phyloP scores from a whole-genome alignment of 352 stramenopile genomes.

The Elongisporangium undulatum region DNA sequence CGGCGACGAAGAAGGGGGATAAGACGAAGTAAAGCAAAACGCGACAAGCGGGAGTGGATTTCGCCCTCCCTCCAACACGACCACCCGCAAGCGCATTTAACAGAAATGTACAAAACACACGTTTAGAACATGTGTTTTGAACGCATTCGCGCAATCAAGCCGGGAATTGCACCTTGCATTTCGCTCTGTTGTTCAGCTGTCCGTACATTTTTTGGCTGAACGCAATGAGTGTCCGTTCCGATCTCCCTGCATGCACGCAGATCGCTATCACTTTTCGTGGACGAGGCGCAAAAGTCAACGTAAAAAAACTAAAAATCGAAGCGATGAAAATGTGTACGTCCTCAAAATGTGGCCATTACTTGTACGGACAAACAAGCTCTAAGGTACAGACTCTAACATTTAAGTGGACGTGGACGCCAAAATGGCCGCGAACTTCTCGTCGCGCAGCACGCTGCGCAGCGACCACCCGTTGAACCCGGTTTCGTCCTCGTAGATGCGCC shows the following conservation, averaged over 20 bases:
- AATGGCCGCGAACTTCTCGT: slow-evolving; percentile 19
- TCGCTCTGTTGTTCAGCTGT: not conserved
- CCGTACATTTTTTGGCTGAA: not conserved
- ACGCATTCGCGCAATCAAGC: too few relatives aligned
- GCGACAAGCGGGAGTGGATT: not conserved
- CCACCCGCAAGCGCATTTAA: not conserved
- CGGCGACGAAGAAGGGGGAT: not conserved
- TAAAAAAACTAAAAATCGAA: not conserved
- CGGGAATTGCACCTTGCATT: not conserved
- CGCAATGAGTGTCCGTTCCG: not conserved
- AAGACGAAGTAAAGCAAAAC: not conserved
- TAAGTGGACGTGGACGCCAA: not conserved
- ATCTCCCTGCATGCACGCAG: not conserved
- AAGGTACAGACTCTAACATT: not conserved
- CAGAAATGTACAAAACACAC: not conserved
- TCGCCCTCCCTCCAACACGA: not conserved
- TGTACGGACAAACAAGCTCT: not conserved
- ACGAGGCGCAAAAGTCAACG: not conserved
- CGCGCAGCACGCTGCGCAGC: slow-evolving; percentile 47
- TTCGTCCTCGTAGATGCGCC: slow-evolving; percentile 65
- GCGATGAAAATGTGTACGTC: not conserved
- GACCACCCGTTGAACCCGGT: slow-evolving; percentile 58
- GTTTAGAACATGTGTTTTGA: not conserved
- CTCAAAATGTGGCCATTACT: not conserved
- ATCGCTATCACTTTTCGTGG: not conserved